Percentiles rank a stretch among this genome's conserved stretches.
Evolutionary conservation across 2,329 filamentous ascomycete genomes (phyloP).

Genomic region (Emergomyces africanus): DNA sequence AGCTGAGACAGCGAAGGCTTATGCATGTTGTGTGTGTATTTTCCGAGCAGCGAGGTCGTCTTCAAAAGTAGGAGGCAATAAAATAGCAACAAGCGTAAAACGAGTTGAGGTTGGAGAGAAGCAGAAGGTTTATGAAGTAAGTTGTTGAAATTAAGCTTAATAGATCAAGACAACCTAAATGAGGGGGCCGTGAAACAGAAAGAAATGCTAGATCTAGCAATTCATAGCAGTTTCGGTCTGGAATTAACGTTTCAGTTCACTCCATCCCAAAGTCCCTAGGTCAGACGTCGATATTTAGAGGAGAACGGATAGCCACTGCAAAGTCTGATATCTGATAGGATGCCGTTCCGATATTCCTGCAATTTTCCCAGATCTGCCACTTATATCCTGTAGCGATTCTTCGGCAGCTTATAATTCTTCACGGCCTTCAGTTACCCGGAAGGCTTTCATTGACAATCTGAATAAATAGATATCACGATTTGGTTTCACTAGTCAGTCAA

Average conservation of each 20-base stretch:
- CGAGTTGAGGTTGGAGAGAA: neutral
- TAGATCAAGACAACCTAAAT: neutral
- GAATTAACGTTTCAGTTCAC: neutral
- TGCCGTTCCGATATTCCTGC: neutral
- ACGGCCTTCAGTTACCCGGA: neutral
- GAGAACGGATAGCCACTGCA: too few relatives aligned
- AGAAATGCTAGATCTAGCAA: neutral
- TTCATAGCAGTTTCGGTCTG: neutral
- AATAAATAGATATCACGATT: neutral
- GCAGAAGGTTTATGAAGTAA: neutral
- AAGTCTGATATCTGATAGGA: neutral
- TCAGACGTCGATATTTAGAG: neutral
- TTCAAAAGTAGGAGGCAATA: neutral
- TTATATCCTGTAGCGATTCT: neutral
- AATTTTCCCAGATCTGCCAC: neutral
- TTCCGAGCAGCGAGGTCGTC: neutral
- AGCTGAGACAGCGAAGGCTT: constrained; percentile 46
- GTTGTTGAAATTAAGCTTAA: neutral
- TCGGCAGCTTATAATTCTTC: neutral
- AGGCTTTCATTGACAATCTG: neutral
- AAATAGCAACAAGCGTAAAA: neutral
- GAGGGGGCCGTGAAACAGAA: neutral
- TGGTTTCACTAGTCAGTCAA: neutral
- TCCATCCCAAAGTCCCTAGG: neutral
- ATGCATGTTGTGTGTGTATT: constrained; percentile 37